A percentile compares a stretch with the other conserved stretches of the same genome.
phyloP scores from a whole-genome alignment of 768 basidiomycete species.

The Auriculariales sp. region DNA sequence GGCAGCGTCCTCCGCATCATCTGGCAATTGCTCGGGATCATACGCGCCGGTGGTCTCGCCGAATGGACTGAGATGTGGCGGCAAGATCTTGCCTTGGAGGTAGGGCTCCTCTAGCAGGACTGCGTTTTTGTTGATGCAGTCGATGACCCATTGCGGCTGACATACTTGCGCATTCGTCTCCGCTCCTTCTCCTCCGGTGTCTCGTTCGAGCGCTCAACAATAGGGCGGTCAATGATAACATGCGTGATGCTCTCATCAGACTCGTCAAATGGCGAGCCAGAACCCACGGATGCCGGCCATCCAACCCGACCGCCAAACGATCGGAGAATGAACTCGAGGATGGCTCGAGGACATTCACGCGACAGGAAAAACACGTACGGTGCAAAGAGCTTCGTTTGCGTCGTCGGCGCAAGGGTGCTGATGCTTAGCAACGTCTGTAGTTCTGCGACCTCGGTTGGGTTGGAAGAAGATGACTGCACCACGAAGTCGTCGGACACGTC shows the following conservation, averaged over 20 bases:
- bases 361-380: constrained; percentile 89
- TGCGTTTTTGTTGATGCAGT: constrained; percentile 81
- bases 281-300: constrained; percentile 72
- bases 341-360: constrained; percentile 76
- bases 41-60: constrained; percentile 69
- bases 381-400: constrained; percentile 54
- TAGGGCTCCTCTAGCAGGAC: constrained; percentile 79
- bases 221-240: constrained; percentile 84
- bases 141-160: constrained; percentile 99
- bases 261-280: constrained; percentile 68
- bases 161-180: constrained; percentile 59
- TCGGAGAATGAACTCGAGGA: constrained; percentile 89
- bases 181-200: constrained; percentile 44
- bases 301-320: constrained; percentile 87
- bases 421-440: constrained; percentile 61
- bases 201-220: constrained; percentile 32
- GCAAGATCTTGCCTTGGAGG: constrained; percentile 69
- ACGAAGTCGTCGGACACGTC: constrained; percentile 69
- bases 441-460: constrained; percentile 23
- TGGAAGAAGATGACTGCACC: constrained; percentile 37
- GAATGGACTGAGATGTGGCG: constrained; percentile 94
- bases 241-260: constrained; percentile 80
- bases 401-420: constrained; percentile 40
- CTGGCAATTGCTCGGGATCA: constrained; percentile 34
- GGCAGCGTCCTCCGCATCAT: constrained; percentile 17